A percentile compares a stretch with the other conserved stretches of the same genome.
phyloP scores from a whole-genome alignment of 2,329 filamentous ascomycete species.

The Scytalidium sp. region DNA sequence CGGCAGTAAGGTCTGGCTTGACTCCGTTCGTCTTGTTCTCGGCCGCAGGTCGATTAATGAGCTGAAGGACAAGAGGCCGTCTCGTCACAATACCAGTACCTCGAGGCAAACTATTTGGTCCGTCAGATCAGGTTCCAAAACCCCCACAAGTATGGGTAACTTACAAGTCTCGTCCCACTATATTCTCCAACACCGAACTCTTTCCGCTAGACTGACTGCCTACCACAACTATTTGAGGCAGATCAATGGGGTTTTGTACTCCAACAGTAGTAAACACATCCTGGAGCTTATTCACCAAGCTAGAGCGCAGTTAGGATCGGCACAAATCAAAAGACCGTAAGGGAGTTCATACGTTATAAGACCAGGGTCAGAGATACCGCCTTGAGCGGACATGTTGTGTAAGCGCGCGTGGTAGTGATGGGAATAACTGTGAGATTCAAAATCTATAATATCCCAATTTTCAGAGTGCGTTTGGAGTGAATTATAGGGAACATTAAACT shows the following conservation, averaged over 20 bases:
- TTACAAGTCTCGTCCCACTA: conserved; percentile 98
- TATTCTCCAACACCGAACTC: conserved; percentile 98
- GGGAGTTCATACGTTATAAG: conserved; percentile 56
- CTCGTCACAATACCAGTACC: conserved; percentile 96
- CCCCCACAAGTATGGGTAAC: conserved; percentile 34
- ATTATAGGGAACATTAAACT: background rate
- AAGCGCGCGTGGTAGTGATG: conserved; percentile 3
- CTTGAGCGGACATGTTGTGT: conserved; percentile 31
- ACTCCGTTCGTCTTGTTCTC: conserved; percentile 68
- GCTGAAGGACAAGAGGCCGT: conserved; percentile 91
- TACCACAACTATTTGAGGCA: conserved; percentile 97
- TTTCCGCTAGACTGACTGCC: conserved; percentile 99
- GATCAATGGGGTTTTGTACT: conserved; percentile 98
- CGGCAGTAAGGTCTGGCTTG: conserved; percentile 60
- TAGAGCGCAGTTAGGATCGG: conserved; percentile 31
- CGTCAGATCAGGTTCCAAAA: conserved; percentile 19
- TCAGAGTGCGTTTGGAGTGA: background rate
- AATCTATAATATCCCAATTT: background rate
- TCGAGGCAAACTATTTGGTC: conserved; percentile 73
- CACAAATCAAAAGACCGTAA: conserved; percentile 16
- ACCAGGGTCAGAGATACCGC: conserved; percentile 64
- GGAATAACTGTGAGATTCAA: background rate
- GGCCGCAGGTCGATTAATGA: conserved; percentile 83
- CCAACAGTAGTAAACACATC: conserved; percentile 99
- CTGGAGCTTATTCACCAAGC: conserved; percentile 96